phyloP scores from a whole-genome alignment of 345 rosid genomes.

The Abelmoschus esculentus region DNA sequence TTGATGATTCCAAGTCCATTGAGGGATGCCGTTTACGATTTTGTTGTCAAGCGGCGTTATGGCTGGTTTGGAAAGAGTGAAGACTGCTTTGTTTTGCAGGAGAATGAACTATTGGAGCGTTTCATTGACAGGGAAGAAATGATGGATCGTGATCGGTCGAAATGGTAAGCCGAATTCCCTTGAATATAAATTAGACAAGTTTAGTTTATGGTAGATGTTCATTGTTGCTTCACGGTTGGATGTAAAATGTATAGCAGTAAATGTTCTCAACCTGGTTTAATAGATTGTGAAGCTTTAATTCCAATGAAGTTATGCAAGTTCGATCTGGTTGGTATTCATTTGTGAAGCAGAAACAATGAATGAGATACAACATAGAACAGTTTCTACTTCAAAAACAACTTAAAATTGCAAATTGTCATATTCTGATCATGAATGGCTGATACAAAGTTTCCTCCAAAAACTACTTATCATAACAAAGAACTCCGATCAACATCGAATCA shows the following conservation, averaged over 20 bases:
- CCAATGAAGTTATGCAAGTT: no score
- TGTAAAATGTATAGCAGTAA: no score
- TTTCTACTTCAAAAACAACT: neutral
- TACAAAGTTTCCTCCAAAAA: neutral
- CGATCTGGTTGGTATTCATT: neutral
- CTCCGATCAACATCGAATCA: neutral
- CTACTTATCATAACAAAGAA: neutral
- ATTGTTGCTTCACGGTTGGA: no score
- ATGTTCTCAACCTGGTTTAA: no score
- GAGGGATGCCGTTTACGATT: no score
- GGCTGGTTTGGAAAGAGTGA: no score
- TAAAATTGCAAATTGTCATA: neutral
- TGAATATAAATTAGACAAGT: neutral
- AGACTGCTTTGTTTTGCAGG: no score
- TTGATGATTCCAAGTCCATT: no score
- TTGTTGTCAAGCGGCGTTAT: no score
- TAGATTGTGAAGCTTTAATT: no score
- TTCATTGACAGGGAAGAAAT: no score
- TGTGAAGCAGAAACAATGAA: neutral
- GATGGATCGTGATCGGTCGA: constrained; percentile 14
- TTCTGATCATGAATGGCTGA: neutral
- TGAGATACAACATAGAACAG: neutral
- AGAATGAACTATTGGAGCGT: no score
- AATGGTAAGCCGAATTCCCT: neutral
- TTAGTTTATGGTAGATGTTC: neutral